Evolutionary conservation across 163 green algal genomes (phyloP).

Genomic region (Prototheca cutis): DNA sequence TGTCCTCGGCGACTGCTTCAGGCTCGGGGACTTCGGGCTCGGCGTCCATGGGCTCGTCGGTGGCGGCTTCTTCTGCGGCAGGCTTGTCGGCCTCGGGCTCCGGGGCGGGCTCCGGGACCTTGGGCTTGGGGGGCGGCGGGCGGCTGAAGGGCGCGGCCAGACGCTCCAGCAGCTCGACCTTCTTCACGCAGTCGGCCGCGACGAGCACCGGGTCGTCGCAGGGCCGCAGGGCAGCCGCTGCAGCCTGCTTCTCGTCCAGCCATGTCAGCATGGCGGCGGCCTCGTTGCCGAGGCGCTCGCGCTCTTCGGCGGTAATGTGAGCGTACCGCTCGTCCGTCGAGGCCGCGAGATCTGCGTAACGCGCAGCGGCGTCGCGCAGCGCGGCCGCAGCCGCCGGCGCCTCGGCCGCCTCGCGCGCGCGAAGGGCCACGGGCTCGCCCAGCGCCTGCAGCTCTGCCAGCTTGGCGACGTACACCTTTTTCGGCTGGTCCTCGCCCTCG

Average conservation of each 20-base stretch:
- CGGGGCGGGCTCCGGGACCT: slow-evolving; percentile 2
- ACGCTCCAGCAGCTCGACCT: slow-evolving; percentile 53
- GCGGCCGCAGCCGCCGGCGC: slow-evolving; percentile 25
- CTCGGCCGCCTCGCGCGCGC: slow-evolving; percentile 40
- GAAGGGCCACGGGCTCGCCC: slow-evolving; percentile 56
- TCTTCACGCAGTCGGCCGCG: slow-evolving; percentile 60
- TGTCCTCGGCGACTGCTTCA: slow-evolving; percentile 3
- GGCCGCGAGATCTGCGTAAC: slow-evolving; percentile 42
- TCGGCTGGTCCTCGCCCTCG: slow-evolving; percentile 90
- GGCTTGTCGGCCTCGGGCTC: neutral
- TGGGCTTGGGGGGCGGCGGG: slow-evolving; percentile 18
- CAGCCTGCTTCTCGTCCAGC: slow-evolving; percentile 63
- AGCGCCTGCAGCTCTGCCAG: slow-evolving; percentile 60
- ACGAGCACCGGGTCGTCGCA: slow-evolving; percentile 55
- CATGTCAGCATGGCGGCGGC: slow-evolving; percentile 65
- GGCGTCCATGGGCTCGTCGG: neutral
- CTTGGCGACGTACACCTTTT: slow-evolving; percentile 82
- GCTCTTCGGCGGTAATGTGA: slow-evolving; percentile 63
- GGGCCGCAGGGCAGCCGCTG: neutral
- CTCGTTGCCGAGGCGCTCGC: slow-evolving; percentile 60
- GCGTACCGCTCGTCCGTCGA: slow-evolving; percentile 40
- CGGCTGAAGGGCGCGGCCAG: slow-evolving; percentile 65
- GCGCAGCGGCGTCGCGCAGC: slow-evolving; percentile 18
- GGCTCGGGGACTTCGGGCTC: neutral
- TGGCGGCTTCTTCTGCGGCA: slow-evolving; percentile 8